Conservation (phyloP, 257 asterid genomes). For the Nyctanthes arbortristis region DNA sequence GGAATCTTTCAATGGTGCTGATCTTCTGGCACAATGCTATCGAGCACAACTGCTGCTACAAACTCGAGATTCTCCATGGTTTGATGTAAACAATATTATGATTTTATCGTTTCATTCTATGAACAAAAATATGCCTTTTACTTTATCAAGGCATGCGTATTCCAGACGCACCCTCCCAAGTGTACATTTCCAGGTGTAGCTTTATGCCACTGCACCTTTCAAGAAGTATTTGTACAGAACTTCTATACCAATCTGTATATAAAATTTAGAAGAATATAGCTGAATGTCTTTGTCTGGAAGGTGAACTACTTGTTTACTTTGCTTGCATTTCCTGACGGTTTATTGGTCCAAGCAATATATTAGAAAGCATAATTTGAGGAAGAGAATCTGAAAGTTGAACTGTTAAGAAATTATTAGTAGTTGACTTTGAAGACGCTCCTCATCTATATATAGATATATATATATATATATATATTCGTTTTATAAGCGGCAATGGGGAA, state of each 20-base stretch:
- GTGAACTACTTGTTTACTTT: conserved; percentile 11
- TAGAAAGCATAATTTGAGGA: neutral
- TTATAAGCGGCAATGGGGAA: no score
- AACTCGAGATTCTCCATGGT: neutral
- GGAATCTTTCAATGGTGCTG: neutral
- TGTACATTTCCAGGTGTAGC: conserved; percentile 31
- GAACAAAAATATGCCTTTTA: neutral
- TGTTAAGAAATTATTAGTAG: conserved; percentile 21
- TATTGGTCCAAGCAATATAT: conserved; percentile 4
- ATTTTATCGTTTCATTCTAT: neutral
- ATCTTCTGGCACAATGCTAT: conserved; percentile 4
- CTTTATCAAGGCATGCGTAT: neutral
- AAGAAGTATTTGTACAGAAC: conserved; percentile 26
- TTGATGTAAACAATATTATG: conserved; percentile 3
- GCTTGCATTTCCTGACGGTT: conserved; percentile 2
- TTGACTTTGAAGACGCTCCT: conserved; percentile 15
- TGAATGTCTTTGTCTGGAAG: conserved; percentile 12
- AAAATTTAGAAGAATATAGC: conserved; percentile 16
- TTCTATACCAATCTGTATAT: conserved; percentile 17
- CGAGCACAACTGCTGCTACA: conserved; percentile 1
- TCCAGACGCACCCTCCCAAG: neutral
- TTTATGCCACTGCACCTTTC: conserved; percentile 20
- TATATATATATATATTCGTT: no score
- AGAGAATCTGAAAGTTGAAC: conserved; percentile 22
- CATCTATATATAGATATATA: neutral